Percentiles rank a stretch among this genome's conserved stretches.
Evolutionary conservation across 768 basidiomycete species (phyloP).

Genomic region (Artomyces pyxidatus): DNA sequence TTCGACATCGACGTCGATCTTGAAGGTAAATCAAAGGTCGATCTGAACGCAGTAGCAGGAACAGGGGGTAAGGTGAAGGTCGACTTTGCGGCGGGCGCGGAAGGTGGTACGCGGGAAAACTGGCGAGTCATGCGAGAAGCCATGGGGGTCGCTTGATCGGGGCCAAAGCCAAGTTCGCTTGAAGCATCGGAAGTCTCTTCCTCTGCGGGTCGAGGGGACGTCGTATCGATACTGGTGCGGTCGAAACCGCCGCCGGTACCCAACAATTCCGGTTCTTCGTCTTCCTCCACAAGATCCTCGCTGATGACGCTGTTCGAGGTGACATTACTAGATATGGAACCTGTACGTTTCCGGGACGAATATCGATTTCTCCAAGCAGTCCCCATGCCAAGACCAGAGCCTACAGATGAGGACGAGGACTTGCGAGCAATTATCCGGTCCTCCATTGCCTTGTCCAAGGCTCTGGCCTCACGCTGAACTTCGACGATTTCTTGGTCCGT

Average conservation of each 20-base stretch:
- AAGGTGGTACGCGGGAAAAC: slow-evolving; percentile 1
- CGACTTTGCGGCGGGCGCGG: slow-evolving; percentile 11
- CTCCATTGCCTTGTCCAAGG: slow-evolving; percentile 84
- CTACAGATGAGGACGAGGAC: slow-evolving; percentile 55
- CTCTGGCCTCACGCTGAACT: slow-evolving; percentile 71
- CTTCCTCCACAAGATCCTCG: slow-evolving; percentile 76
- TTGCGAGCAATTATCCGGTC: slow-evolving; percentile 71
- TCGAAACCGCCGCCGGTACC: slow-evolving; percentile 63
- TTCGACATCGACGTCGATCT: slow-evolving; percentile 28
- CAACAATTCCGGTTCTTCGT: slow-evolving; percentile 67
- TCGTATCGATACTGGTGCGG: slow-evolving; percentile 22
- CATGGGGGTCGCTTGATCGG: slow-evolving; percentile 16
- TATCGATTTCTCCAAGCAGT: slow-evolving; percentile 58
- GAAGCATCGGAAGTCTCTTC: slow-evolving; percentile 21
- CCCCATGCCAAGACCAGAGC: slow-evolving; percentile 61
- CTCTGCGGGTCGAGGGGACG: slow-evolving; percentile 26
- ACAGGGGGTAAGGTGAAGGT: slow-evolving; percentile 19
- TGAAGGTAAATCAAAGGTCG: slow-evolving; percentile 39
- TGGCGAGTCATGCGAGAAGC: slow-evolving; percentile 18
- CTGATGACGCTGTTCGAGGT: slow-evolving; percentile 65
- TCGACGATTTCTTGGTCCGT: slow-evolving; percentile 47
- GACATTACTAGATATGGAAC: slow-evolving; percentile 63
- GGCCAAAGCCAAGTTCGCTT: slow-evolving; percentile 16
- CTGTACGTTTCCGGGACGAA: slow-evolving; percentile 59
- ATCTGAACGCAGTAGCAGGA: slow-evolving; percentile 42